Base-by-base conservation (phyloP, 441 rosid genomes). In the Populus hybrid region DNA sequence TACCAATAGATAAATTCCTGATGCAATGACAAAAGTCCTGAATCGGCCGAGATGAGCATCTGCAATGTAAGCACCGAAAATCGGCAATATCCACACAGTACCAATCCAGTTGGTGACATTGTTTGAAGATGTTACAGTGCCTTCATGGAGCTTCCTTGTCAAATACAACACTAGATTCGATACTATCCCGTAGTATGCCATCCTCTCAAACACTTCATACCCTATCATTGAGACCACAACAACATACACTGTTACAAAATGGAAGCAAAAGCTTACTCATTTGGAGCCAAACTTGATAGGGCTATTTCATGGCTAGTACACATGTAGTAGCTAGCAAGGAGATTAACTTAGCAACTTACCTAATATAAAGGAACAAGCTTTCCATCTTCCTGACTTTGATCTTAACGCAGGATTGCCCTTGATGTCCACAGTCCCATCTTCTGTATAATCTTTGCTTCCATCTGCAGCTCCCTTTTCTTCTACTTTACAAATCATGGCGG, bases 11-110 rank as follows among this genome's bases (percentile, higher is more conserved):
- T 93, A 96, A 64, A 94, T 84, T 16, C 75, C 46, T 20, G 87
- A 85, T 11, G 97, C 89, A 16, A 87, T 35, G 32, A 90, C 16
- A 63, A 96, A 93, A 64, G 96, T 94, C 88, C 89, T 78, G 73
- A 87, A 96, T 4, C 99, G 94, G 10, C 97, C 97, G 2, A 93
- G 90, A 77, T 87, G 89, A 36, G 93, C 95, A 42, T 93, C 97
- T 0, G 95, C 97, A 0, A 93, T 16, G 28, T 93, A 96, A 24
- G 98, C 99, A 14, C 95, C 97, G 9, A 91, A 64, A 75, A 90
- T 59, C 0, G 97, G 95, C 21, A 88, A 78, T 77, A 91, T 69
- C 89, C 92, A 91, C 11, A 86, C 74, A 14, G 93, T 88, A 26
- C 95, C 97, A 6, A 78, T 86, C 97, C 95, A 93, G 72, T 93